Evolutionary conservation across 192 early-diverging fungal genomes (phyloP).

Genomic region (Chytriomyces sp.): DNA sequence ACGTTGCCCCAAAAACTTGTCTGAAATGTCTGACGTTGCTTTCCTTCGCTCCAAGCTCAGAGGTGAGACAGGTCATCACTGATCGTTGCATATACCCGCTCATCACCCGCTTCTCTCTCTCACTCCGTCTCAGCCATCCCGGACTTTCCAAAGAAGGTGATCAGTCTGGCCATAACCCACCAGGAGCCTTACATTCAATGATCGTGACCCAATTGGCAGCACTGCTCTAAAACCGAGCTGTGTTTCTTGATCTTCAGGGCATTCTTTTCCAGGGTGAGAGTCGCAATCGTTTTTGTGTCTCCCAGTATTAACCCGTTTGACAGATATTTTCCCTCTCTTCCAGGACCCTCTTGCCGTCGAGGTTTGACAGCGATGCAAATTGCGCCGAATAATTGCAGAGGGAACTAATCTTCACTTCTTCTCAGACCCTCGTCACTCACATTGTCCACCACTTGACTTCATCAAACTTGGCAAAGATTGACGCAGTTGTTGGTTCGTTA

Average conservation of each 20-base stretch:
- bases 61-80: neutral
- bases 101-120: neutral
- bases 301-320: constrained; percentile 60
- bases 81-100: neutral
- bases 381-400: neutral
- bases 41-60: constrained; percentile 49
- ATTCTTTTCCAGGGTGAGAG: constrained; percentile 83
- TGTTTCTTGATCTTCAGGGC: constrained; percentile 59
- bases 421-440: constrained; percentile 75
- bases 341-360: constrained; percentile 92
- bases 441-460: constrained; percentile 79
- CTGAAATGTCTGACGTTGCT: constrained; percentile 48
- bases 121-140: constrained; percentile 52
- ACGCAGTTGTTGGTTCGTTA: constrained; percentile 84
- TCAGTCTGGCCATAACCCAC: neutral
- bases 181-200: neutral
- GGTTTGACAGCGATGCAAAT: constrained; percentile 26
- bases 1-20: neutral
- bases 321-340: constrained; percentile 96
- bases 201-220: neutral
- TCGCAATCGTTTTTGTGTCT: neutral
- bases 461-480: constrained; percentile 68
- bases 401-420: neutral
- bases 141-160: constrained; percentile 81
- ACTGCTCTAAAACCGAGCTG: neutral